Conservation (phyloP, 148 eudicot genomes). For the Spergularia marina region DNA sequence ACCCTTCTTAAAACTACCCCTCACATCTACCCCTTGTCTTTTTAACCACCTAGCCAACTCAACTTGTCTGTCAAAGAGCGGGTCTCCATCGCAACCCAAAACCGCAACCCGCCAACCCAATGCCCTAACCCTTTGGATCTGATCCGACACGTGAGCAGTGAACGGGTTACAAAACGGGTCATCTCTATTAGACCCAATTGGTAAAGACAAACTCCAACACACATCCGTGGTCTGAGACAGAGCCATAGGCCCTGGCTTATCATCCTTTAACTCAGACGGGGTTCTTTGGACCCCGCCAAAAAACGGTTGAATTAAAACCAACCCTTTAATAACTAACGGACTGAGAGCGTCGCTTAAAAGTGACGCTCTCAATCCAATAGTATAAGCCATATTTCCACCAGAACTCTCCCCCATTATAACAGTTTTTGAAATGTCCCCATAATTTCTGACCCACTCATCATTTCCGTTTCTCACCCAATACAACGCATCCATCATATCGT, state of each 20-base stretch:
- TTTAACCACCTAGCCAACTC: conserved; percentile 3
- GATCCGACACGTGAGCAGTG: neutral
- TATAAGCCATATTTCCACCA: conserved; percentile 39
- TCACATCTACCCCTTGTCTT: conserved; percentile 1
- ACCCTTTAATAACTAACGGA: conserved; percentile 26
- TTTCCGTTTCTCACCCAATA: conserved; percentile 25
- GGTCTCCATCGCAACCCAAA: conserved; percentile 16
- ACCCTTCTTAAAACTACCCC: neutral
- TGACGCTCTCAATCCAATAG: conserved; percentile 16
- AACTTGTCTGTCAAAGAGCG: conserved; percentile 19
- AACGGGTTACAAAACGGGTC: conserved; percentile 33
- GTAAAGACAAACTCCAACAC: conserved; percentile 47
- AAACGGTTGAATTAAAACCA: conserved; percentile 33
- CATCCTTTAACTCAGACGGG: conserved; percentile 27
- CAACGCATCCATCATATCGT: conserved; percentile 38
- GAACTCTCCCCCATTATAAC: conserved; percentile 38
- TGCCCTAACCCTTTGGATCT: neutral
- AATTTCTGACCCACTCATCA: conserved; percentile 28
- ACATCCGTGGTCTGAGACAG: conserved; percentile 27
- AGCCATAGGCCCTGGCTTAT: conserved; percentile 24
- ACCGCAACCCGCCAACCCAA: conserved; percentile 24
- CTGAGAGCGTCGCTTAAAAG: neutral
- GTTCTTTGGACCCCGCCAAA: conserved; percentile 37
- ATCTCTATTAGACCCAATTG: conserved; percentile 37
- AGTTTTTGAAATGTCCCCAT: conserved; percentile 28